Conservation (phyloP, 768 basidiomycete genomes). For the Tubosaeta brunneosetosa region DNA sequence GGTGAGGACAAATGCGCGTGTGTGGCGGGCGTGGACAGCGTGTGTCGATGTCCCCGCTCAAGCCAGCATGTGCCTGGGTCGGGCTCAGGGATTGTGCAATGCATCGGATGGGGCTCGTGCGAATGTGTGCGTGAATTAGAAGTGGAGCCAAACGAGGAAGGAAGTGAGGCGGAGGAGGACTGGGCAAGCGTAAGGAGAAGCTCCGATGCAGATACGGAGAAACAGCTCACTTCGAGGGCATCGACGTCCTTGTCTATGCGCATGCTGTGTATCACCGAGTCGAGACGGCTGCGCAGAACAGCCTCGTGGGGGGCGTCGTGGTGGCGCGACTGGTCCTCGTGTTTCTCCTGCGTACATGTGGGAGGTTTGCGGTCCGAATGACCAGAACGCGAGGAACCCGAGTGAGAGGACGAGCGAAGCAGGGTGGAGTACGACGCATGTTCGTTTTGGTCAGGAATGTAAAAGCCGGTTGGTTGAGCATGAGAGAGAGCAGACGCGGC, state of each 20-base stretch:
- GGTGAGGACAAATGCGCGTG: constrained; percentile 6
- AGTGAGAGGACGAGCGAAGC: constrained; percentile 25
- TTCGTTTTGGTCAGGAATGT: constrained; percentile 33
- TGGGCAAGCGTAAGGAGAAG: constrained; percentile 19
- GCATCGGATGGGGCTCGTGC: constrained; percentile 25
- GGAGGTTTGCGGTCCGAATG: constrained; percentile 15
- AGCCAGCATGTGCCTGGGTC: constrained; percentile 9
- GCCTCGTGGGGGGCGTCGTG: constrained; percentile 46
- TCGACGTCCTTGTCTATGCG: constrained; percentile 21
- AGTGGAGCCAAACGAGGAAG: constrained; percentile 29
- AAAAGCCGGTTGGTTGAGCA: constrained; percentile 15
- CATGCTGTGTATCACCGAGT: constrained; percentile 43
- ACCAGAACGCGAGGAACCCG: constrained; percentile 24
- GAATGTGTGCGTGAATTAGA: constrained; percentile 22
- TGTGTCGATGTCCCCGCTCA: constrained; percentile 8
- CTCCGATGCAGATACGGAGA: background rate
- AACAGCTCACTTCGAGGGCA: constrained; percentile 19
- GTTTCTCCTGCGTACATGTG: constrained; percentile 15
- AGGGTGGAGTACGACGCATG: constrained; percentile 22
- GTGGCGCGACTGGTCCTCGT: constrained; percentile 18
- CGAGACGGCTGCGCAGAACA: constrained; percentile 49
- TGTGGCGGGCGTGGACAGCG: constrained; percentile 12
- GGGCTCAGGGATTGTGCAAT: constrained; percentile 20
- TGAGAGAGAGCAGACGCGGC: constrained; percentile 16
- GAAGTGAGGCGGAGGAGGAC: constrained; percentile 24